These are phyloP conservation scores for Carex pumila DNA, from an alignment of 176 grass and related monocot genomes.

Conservation along the genomic window DNA sequence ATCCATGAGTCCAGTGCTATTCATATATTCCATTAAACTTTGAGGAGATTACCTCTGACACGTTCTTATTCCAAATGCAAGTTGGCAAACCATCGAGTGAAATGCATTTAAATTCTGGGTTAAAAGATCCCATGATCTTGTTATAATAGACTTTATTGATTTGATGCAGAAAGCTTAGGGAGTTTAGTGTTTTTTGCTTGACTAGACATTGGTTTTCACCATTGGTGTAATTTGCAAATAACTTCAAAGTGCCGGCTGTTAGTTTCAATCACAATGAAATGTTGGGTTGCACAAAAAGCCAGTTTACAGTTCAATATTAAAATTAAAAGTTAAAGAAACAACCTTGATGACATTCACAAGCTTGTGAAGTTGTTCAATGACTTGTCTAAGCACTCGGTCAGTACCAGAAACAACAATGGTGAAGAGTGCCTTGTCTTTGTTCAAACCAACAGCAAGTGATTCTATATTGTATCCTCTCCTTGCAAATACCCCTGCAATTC, in stretches of 20 bases:
- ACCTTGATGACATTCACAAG: slow-evolving; percentile 81
- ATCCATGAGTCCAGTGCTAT: background rate
- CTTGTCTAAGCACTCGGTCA: slow-evolving; percentile 61
- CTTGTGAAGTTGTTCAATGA: slow-evolving; percentile 91
- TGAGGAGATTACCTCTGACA: background rate
- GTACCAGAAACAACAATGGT: slow-evolving; percentile 93
- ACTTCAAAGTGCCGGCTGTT: background rate
- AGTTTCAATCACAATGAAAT: background rate
- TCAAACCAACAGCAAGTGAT: slow-evolving; percentile 93
- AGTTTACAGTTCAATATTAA: background rate
- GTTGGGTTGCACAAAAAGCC: background rate
- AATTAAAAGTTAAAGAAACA: background rate
- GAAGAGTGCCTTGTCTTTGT: slow-evolving; percentile 95
- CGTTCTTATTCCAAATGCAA: background rate
- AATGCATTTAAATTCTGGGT: background rate
- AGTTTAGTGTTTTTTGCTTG: background rate
- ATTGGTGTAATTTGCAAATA: background rate
- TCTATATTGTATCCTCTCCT: slow-evolving; percentile 96
- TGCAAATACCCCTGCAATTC: slow-evolving; percentile 89
- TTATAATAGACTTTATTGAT: background rate
- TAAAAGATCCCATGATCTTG: background rate
- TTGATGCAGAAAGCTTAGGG: background rate
- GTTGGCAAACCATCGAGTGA: background rate
- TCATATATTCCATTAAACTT: background rate
- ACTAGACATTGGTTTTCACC: background rate